A percentile compares a stretch with the other conserved stretches of the same genome.
Conservation (phyloP, 2,329 filamentous ascomycete genomes). For the Blastomyces silverae region DNA sequence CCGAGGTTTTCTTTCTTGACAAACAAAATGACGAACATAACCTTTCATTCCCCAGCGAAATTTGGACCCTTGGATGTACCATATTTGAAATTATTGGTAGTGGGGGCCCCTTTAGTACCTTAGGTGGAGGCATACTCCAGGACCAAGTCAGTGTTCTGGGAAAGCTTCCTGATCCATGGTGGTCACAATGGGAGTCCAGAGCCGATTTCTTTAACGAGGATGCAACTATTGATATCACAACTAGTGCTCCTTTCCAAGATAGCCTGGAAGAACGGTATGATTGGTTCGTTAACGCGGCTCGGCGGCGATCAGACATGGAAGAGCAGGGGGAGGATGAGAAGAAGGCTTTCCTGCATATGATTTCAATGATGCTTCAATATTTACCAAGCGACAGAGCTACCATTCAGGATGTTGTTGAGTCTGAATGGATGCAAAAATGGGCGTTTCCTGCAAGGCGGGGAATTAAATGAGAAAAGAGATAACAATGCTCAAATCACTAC, state of each 20-base stretch:
- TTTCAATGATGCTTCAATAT: constrained; percentile 13
- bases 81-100: constrained; percentile 20
- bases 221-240: constrained; percentile 19
- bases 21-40: constrained; percentile 11
- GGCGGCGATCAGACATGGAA: constrained; percentile 18
- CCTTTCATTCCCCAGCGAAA: constrained; percentile 20
- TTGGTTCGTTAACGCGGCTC: constrained; percentile 18
- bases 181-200: constrained; percentile 17
- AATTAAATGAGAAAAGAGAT: not conserved
- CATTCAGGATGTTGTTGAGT: constrained; percentile 19
- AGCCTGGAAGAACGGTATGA: constrained; percentile 18
- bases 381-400: constrained; percentile 17
- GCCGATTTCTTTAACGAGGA: constrained; percentile 20
- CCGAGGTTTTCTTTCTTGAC: constrained; percentile 18
- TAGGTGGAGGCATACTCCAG: constrained; percentile 20
- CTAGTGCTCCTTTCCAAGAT: constrained; percentile 16
- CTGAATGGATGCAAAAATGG: constrained; percentile 22
- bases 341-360: constrained; percentile 20
- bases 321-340: constrained; percentile 17
- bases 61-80: constrained; percentile 21
- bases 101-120: constrained; percentile 16
- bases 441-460: constrained; percentile 15
- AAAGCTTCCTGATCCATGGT: constrained; percentile 18
- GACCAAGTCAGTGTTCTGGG: constrained; percentile 19
- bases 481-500: too few species aligned